Conservation (phyloP, 1,139 yeast species). For the Debaryomyces nepalensis region DNA sequence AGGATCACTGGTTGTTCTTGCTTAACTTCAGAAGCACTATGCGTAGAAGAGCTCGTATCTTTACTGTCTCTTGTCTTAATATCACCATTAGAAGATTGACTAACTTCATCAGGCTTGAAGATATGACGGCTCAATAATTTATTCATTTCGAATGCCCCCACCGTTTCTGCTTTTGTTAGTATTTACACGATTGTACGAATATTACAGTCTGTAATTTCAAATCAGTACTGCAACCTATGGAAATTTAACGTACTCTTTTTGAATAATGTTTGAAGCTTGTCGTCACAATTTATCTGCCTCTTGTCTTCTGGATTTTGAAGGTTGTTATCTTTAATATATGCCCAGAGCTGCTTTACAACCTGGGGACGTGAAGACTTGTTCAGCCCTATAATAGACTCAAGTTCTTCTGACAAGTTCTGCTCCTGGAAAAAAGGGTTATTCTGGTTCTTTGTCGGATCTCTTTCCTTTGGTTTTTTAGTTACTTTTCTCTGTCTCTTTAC, state of each 20-base stretch:
- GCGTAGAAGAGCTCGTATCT: no score
- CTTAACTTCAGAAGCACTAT: neutral
- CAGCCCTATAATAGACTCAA: conserved; percentile 50
- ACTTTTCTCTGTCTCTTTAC: conserved; percentile 15
- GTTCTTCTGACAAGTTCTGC: conserved; percentile 52
- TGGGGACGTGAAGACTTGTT: conserved; percentile 62
- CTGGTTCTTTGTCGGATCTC: conserved; percentile 5
- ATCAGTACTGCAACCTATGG: no score
- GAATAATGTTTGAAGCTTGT: conserved; percentile 59
- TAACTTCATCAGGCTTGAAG: conserved; percentile 45
- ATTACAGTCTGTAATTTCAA: no score
- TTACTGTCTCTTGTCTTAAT: conserved; percentile 8
- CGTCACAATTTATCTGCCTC: conserved; percentile 73
- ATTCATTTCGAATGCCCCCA: conserved; percentile 72
- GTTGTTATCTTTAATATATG: conserved; percentile 63
- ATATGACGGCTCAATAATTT: conserved; percentile 61
- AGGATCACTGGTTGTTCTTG: neutral
- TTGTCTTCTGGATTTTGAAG: conserved; percentile 73
- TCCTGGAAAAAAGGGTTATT: conserved; percentile 43
- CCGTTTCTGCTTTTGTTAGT: conserved; percentile 41
- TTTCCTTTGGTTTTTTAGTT: conserved; percentile 7
- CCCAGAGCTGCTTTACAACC: conserved; percentile 76
- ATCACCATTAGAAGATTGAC: conserved; percentile 4
- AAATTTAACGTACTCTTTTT: conserved; percentile 43
- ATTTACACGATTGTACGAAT: no score